Conservation (phyloP, 2,329 filamentous ascomycete species). For the Diaporthe velutina region DNA sequence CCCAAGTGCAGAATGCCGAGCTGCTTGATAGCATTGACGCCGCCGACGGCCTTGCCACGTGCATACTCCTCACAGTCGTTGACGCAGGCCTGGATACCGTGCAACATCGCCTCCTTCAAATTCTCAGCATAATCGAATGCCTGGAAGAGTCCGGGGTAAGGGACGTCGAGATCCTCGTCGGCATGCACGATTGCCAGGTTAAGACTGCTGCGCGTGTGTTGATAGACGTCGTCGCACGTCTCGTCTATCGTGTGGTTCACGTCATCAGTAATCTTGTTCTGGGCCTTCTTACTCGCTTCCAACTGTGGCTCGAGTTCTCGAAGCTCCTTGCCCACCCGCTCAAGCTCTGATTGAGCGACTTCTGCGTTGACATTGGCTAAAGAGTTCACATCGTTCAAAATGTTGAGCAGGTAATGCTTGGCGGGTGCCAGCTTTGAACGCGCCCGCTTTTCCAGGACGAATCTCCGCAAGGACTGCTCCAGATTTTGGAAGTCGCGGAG, state of each 20-base stretch:
- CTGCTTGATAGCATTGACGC: constrained; percentile 89
- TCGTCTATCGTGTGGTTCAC: constrained; percentile 87
- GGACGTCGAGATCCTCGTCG: constrained; percentile 84
- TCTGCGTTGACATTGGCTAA: constrained; percentile 90
- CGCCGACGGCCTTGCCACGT: constrained; percentile 80
- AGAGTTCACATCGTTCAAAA: constrained; percentile 86
- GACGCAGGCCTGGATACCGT: constrained; percentile 86
- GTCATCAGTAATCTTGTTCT: constrained; percentile 82
- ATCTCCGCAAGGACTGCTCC: constrained; percentile 88
- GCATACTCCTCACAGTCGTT: constrained; percentile 86
- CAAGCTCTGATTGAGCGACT: constrained; percentile 86
- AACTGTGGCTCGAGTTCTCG: constrained; percentile 86
- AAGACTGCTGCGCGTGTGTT: constrained; percentile 82
- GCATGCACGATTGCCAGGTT: constrained; percentile 81
- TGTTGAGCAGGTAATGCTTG: constrained; percentile 94
- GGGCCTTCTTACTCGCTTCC: constrained; percentile 85
- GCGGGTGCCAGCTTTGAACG: constrained; percentile 96
- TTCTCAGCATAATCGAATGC: constrained; percentile 95
- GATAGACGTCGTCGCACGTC: constrained; percentile 87
- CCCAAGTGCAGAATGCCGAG: constrained; percentile 90
- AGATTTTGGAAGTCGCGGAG: constrained; percentile 90
- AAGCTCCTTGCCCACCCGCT: constrained; percentile 85
- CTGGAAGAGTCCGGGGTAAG: constrained; percentile 86
- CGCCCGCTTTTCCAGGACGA: constrained; percentile 95
- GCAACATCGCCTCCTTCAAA: constrained; percentile 90